phyloP scores from a whole-genome alignment of 2,329 filamentous ascomycete species.

The Thyridium curvatum region DNA sequence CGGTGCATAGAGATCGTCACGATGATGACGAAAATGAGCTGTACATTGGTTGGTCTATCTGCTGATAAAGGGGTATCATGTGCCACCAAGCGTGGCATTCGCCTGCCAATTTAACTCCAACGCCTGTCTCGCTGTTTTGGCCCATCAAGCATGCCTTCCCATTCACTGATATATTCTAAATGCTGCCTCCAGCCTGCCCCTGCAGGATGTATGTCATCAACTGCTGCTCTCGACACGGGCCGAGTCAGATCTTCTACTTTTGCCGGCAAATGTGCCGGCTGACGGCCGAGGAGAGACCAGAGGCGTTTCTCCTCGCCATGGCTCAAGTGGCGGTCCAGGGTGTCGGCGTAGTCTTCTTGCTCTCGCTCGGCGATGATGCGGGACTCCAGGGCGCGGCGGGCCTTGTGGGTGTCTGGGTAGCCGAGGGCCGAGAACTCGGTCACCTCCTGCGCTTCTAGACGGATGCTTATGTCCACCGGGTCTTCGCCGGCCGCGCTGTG shows the following conservation, averaged over 20 bases:
- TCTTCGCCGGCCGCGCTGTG: not conserved
- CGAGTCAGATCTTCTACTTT: not conserved
- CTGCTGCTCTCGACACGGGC: conserved; percentile 10
- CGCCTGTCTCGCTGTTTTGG: too few relatives aligned
- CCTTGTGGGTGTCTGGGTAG: conserved; percentile 30
- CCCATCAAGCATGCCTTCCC: conserved; percentile 24
- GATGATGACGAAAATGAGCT: too few relatives aligned
- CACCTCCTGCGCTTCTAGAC: conserved; percentile 34
- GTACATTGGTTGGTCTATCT: too few relatives aligned
- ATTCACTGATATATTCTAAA: conserved; percentile 30
- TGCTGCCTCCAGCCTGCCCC: conserved; percentile 31
- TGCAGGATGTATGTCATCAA: conserved; percentile 28
- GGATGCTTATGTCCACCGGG: conserved; percentile 14
- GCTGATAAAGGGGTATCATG: too few relatives aligned
- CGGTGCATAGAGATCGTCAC: too few relatives aligned
- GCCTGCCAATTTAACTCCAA: too few relatives aligned
- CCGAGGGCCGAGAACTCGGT: conserved; percentile 32
- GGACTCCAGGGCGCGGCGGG: conserved; percentile 21
- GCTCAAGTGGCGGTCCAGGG: conserved; percentile 30
- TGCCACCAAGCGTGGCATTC: too few relatives aligned
- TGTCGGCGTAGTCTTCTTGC: conserved; percentile 38
- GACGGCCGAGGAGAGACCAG: conserved; percentile 36
- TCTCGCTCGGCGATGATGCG: conserved; percentile 32
- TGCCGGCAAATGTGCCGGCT: conserved; percentile 17
- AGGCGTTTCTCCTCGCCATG: conserved; percentile 34